phyloP scores from a whole-genome alignment of 345 rosid species.

The Ceriops zippeliana region DNA sequence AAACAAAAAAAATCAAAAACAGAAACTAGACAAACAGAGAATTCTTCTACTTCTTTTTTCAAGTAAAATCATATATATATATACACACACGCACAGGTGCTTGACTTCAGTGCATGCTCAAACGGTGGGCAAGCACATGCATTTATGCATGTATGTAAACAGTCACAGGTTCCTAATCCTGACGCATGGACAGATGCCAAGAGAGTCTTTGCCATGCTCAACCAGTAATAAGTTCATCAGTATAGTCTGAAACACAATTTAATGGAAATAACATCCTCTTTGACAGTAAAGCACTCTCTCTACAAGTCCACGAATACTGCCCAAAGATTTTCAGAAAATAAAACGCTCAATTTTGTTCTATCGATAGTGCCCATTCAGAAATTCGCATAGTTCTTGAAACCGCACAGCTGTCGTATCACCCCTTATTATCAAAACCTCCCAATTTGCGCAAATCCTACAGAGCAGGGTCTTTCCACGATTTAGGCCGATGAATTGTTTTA shows the following conservation, averaged over 20 bases:
- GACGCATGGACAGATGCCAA: background rate
- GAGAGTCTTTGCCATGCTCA: background rate
- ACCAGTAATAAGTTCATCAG: slow-evolving; percentile 10
- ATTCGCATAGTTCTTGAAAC: slow-evolving; percentile 31
- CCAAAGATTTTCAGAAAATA: slow-evolving; percentile 17
- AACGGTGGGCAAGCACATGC: background rate
- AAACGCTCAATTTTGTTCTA: slow-evolving; percentile 30
- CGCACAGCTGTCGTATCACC: slow-evolving; percentile 27
- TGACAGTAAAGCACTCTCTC: slow-evolving; percentile 20
- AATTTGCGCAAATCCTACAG: slow-evolving; percentile 44
- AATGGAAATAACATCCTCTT: slow-evolving; percentile 24
- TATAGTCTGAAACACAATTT: slow-evolving; percentile 16
- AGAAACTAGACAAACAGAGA: too few species aligned
- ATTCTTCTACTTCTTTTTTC: too few species aligned
- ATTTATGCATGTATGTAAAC: background rate
- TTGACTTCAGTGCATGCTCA: background rate
- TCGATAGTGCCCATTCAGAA: slow-evolving; percentile 11
- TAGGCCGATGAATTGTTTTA: slow-evolving; percentile 31
- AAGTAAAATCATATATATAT: too few species aligned
- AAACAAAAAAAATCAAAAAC: too few species aligned
- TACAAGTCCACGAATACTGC: slow-evolving; percentile 6
- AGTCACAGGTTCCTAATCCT: slow-evolving; percentile 6
- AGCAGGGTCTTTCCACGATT: slow-evolving; percentile 35
- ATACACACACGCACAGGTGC: background rate
- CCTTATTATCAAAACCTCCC: slow-evolving; percentile 35